Evolutionary conservation across 2,329 filamentous ascomycete genomes (phyloP), one percentile per base, ranked within the genome.

Genomic region (Hymenoscyphus scutula): DNA sequence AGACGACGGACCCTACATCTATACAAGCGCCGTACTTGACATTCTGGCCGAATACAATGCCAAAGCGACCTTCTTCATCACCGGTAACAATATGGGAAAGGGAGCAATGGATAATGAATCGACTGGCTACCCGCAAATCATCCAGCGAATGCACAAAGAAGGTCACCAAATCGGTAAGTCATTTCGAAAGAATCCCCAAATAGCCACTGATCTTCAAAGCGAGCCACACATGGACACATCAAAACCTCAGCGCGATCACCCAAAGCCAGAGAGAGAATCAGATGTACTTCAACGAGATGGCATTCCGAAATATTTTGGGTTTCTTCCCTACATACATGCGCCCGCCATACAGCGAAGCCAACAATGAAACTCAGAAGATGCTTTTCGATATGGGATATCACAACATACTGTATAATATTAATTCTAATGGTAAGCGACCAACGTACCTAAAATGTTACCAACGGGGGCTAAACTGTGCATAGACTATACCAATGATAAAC

Each of bases 1-100:
- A 68, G 87, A 89, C 66, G 87, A 89, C 71, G 87, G 87, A 1
- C 87, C 87, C 25, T 83, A 83, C 65, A 74, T 79, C 19, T 88
- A 85, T 73, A 89, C 87, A 1, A 78, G 89, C n/a, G 83, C 89
- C 65, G 78, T 90, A 8, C 58, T 58, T n/a, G 56, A 58, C 25
- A 41, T 27, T 17, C 37, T 58, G 11, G 60, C 76, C 10, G 8
- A 76, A 41, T 86, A 87, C 70, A 76, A 80, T 25, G 85, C 83
- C n/a, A 86, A 84, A 67, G 86, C 84, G 0, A 89, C 87, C 1
- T 89, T 90, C 55, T 62, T 67, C 37, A 65, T 67, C 37, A 67
- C 54, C 6, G 82, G 82, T 8, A 82, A 79, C 73, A 84, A 83
- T 72, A 74, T 80, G 41, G 79, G 79, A 67, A 84, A 83, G 72